Conservation (phyloP, 352 stramenopile species). For the Globisporangium takayamanum region DNA sequence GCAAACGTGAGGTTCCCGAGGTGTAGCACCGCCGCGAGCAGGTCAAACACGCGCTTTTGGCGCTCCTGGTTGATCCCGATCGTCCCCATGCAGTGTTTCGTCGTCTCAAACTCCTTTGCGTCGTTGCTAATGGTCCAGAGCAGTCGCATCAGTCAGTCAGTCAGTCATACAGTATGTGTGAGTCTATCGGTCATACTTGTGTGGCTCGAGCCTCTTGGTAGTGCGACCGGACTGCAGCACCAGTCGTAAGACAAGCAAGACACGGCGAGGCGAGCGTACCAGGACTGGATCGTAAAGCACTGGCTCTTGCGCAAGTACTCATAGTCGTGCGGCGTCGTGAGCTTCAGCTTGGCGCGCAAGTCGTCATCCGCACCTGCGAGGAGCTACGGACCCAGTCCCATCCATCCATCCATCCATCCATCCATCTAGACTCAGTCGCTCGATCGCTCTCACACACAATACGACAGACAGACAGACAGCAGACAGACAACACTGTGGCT, state of each 20-base stretch:
- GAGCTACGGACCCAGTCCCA: conserved; percentile 25
- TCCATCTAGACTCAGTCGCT: not conserved
- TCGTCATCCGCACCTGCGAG: conserved; percentile 72
- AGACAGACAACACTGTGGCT: not conserved
- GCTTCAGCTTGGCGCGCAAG: conserved; percentile 53
- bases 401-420: no score
- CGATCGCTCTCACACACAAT: not conserved
- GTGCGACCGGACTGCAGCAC: no score
- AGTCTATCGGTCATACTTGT: no score
- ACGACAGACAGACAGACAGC: conserved; percentile 3
- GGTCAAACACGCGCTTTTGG: conserved; percentile 81
- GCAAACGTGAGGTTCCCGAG: conserved; percentile 85
- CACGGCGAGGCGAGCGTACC: conserved; percentile 23
- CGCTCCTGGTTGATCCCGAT: conserved; percentile 81
- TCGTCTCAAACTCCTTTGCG: conserved; percentile 79
- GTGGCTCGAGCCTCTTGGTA: no score
- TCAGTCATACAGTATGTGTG: not conserved
- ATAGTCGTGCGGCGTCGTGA: conserved; percentile 76
- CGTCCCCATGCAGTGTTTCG: conserved; percentile 78
- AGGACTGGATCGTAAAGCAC: conserved; percentile 73
- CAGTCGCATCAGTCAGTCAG: not conserved
- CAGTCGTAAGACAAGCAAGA: not conserved
- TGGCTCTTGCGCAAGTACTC: conserved; percentile 86
- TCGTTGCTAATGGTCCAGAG: conserved; percentile 35
- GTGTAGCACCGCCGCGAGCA: conserved; percentile 82